Percentiles rank a stretch among this genome's conserved stretches.
Conservation (phyloP, 202 grass and related monocot species). For the Setaria viridis region DNA sequence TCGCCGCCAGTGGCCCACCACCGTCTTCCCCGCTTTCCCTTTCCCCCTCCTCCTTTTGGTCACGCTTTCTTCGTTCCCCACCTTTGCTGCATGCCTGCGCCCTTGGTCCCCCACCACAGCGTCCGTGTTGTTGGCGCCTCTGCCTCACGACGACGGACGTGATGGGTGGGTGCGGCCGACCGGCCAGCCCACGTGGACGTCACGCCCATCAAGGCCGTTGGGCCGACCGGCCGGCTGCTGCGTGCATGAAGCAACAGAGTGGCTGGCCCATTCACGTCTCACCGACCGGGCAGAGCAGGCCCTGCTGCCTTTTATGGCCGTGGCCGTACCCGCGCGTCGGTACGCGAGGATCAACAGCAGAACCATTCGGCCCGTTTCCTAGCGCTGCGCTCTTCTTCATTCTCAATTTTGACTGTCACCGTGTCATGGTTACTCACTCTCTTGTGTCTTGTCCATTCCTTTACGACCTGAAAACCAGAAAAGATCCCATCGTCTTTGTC, state of each 20-base stretch:
- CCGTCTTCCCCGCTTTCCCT: background rate
- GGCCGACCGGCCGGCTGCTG: background rate
- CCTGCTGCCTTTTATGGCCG: background rate
- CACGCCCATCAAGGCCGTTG: background rate
- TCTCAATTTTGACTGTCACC: too few relatives aligned
- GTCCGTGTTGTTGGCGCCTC: too few relatives aligned
- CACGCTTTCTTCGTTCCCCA: conserved; percentile 19
- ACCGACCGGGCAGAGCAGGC: background rate
- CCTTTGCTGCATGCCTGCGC: background rate
- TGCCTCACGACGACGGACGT: background rate
- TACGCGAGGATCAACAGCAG: too few relatives aligned
- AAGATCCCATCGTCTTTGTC: too few relatives aligned
- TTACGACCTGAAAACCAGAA: too few relatives aligned
- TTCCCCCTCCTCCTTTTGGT: background rate
- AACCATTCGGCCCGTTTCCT: too few relatives aligned
- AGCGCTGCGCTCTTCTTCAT: too few relatives aligned
- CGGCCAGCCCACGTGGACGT: background rate
- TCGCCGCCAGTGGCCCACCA: background rate
- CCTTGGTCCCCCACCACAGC: background rate
- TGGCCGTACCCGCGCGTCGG: background rate
- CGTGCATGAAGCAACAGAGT: background rate
- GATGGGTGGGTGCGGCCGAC: background rate
- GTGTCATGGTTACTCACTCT: too few relatives aligned
- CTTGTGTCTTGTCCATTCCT: too few relatives aligned
- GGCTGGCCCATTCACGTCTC: background rate